These are phyloP conservation scores for Amanita molliuscula DNA, from an alignment of 768 basidiomycete genomes.

Conservation along the genomic window DNA sequence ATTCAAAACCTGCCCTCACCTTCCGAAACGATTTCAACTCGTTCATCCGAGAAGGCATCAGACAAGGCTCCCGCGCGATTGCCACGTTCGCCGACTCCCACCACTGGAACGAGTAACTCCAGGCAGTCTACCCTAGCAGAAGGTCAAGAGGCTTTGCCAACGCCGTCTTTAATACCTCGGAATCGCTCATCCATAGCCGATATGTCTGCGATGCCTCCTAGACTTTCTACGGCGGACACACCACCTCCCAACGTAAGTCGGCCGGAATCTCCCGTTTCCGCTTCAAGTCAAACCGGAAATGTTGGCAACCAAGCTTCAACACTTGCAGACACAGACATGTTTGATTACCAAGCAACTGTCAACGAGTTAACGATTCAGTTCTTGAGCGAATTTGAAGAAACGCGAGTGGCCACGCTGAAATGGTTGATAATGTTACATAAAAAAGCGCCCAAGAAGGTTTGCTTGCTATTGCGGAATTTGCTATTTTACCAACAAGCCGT, in stretches of 20 bases:
- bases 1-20: constrained; percentile 81
- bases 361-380: constrained; percentile 90
- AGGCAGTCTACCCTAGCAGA: constrained; percentile 11
- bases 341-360: constrained; percentile 90
- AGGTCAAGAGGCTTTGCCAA: neutral
- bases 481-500: neutral
- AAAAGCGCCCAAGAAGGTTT: constrained; percentile 91
- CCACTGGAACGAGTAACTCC: constrained; percentile 12
- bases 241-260: constrained; percentile 33
- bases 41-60: constrained; percentile 20
- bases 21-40: constrained; percentile 30
- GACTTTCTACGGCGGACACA: constrained; percentile 19
- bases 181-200: constrained; percentile 21
- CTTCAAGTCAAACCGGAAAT: constrained; percentile 28
- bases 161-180: neutral
- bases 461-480: constrained; percentile 4
- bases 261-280: constrained; percentile 53
- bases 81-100: constrained; percentile 49
- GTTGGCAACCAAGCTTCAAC: constrained; percentile 20
- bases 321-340: constrained; percentile 54
- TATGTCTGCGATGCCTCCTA: constrained; percentile 23
- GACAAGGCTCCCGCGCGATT: constrained; percentile 20
- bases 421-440: constrained; percentile 99
- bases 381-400: constrained; percentile 93
- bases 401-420: constrained; percentile 88